phyloP scores from a whole-genome alignment of 1,284 basidiomycete genomes.

The Austroboletus niveus region DNA sequence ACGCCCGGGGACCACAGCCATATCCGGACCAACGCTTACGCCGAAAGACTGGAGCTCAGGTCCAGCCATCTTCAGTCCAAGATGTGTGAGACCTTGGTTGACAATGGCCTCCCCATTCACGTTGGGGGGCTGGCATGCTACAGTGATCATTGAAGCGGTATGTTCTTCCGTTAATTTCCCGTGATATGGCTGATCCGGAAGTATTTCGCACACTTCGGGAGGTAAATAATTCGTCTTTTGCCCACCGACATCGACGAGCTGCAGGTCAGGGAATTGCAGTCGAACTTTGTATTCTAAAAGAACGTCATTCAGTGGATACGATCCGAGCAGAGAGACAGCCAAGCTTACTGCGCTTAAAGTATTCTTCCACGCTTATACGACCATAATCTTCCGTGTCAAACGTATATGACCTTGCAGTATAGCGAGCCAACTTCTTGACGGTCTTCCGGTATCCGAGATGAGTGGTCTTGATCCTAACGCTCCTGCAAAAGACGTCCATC shows the following conservation, averaged over 20 bases:
- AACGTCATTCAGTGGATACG: neutral
- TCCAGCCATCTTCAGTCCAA: conserved; percentile 54
- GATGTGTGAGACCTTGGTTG: conserved; percentile 53
- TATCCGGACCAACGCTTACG: conserved; percentile 57
- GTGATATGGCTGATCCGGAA: conserved; percentile 68
- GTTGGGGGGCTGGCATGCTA: conserved; percentile 70
- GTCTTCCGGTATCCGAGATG: conserved; percentile 71
- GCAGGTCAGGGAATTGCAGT: conserved; percentile 54
- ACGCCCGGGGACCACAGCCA: conserved; percentile 76
- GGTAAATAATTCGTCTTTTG: conserved; percentile 59
- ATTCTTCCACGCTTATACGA: conserved; percentile 59
- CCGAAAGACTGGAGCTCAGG: conserved; percentile 58
- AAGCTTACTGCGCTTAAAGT: conserved; percentile 62
- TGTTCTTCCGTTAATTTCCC: conserved; percentile 73
- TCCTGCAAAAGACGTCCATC: conserved; percentile 54
- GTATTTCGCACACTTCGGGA: conserved; percentile 69
- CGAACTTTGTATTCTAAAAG: conserved; percentile 58
- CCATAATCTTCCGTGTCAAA: conserved; percentile 58
- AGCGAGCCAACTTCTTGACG: conserved; percentile 50
- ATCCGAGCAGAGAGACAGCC: neutral
- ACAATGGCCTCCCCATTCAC: conserved; percentile 65
- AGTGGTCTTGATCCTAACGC: conserved; percentile 57
- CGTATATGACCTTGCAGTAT: conserved; percentile 50
- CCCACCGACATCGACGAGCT: conserved; percentile 69
- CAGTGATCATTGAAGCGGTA: conserved; percentile 68